phyloP scores from a whole-genome alignment of 1,284 basidiomycete genomes.

The Salmacisia buchloeana region DNA sequence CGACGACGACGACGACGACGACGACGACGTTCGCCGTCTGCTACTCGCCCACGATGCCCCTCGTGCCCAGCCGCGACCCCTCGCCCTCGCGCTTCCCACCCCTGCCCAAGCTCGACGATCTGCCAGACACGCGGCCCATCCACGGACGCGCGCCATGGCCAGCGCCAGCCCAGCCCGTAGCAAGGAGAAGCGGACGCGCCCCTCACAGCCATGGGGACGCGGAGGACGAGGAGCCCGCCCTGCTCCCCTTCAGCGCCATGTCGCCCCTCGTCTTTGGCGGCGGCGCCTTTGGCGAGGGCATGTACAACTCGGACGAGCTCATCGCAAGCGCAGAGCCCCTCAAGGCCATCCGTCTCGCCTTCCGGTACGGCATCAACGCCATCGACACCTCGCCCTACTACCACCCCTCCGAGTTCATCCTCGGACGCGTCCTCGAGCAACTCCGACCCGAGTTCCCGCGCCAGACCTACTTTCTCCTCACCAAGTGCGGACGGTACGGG shows the following conservation, averaged over 20 bases:
- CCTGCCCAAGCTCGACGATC: conserved; percentile 1
- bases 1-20: no score
- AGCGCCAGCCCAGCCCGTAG: neutral
- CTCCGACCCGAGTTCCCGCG: conserved; percentile 40
- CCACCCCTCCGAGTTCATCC: conserved; percentile 79
- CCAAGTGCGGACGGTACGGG: conserved; percentile 90
- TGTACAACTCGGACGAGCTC: conserved; percentile 35
- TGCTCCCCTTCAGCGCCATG: conserved; percentile 5
- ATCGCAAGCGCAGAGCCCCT: conserved; percentile 14
- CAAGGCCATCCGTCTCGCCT: conserved; percentile 58
- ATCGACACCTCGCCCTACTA: conserved; percentile 82
- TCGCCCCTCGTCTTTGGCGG: conserved; percentile 45
- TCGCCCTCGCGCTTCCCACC: conserved; percentile 3
- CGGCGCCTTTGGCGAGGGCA: conserved; percentile 40
- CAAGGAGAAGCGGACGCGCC: neutral
- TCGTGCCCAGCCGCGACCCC: conserved; percentile 5
- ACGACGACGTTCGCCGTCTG: no score
- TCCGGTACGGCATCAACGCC: conserved; percentile 73
- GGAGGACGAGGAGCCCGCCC: neutral
- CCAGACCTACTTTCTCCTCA: conserved; percentile 56
- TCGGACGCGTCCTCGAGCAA: conserved; percentile 60
- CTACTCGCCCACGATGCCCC: conserved; percentile 6
- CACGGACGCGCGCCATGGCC: conserved; percentile 1
- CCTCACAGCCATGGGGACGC: neutral
- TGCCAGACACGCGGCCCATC: neutral